Base-by-base conservation (phyloP, 106 monocot genomes). In the Acanthochlamys bracteata region DNA sequence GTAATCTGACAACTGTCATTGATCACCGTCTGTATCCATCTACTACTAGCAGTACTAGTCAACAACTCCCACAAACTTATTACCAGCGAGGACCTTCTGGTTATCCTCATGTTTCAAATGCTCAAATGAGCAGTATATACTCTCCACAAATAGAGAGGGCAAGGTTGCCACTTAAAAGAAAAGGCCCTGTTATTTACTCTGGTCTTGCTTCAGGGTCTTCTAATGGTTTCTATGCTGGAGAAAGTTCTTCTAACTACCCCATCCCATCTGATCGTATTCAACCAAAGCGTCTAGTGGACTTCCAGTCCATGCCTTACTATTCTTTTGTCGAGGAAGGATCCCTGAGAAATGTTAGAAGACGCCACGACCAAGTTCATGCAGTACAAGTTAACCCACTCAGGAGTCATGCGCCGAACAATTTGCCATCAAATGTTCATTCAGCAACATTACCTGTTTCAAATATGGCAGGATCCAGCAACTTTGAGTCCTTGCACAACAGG, bases 331-430 rank as follows among this genome's bases (percentile, higher is more conserved):
- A 25, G 20, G 86, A 82, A 67, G 86, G 60, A 54, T 74, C 64
- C 74, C 79, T 76, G 24, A 77, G 86, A 63, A 87, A 83, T 76
- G 86, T 87, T 9, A 76, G 86, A 76, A 74, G 79, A 17, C 68
- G 86, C 7, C 66, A 74, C 56, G 49, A 54, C 4, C 63, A 70
- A 51, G 20, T 62, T 25, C 13, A 39, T 53, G 61, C 57, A 21
- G 56, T 79, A 19, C 78, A 75, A 69, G 20, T 25, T n/a, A 78
- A 73, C 20, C 58, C 58, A 39, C 14, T 53, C 68, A 58, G 63
- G 4, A 39, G 24, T 43, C 43, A 75, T 66, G 43, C 24, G 41
- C 53, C 53, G 11, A 72, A 60, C 55, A 72, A 42, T 61, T 42
- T 71, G 64, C 55, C 71, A 66, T 70, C 24, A 15, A 61, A 75